Percentiles rank a stretch among this genome's conserved stretches.
Conservation (phyloP, 2,329 filamentous ascomycete genomes). For the Stachybotrys chartarum region DNA sequence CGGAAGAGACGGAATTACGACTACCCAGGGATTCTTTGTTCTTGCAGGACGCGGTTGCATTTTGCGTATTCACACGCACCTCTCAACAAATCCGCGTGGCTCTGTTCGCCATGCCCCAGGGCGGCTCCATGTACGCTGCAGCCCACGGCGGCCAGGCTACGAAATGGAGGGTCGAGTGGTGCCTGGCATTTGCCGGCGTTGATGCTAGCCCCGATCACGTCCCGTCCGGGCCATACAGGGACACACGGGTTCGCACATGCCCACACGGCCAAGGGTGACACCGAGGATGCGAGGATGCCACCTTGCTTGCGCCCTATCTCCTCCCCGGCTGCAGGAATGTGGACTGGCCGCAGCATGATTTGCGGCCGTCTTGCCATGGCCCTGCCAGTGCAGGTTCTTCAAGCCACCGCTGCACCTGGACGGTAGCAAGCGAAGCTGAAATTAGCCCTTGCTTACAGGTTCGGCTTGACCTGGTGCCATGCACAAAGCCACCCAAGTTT, state of each 20-base stretch:
- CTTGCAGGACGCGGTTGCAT: neutral
- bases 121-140: neutral
- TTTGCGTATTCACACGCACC: too few species aligned
- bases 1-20: too few species aligned
- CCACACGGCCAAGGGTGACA: neutral
- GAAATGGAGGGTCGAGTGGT: neutral
- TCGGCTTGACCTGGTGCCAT: too few species aligned
- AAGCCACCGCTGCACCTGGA: too few species aligned
- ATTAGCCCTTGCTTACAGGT: too few species aligned
- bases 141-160: neutral
- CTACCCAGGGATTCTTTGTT: too few species aligned
- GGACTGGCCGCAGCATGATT: neutral
- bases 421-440: too few species aligned
- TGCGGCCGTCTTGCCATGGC: neutral
- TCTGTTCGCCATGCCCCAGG: neutral
- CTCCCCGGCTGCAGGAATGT: neutral
- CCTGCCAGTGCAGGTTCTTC: neutral
- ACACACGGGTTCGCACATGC: neutral
- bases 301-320: neutral
- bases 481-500: too few species aligned
- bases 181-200: neutral
- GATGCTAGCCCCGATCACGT: neutral
- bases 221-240: neutral
- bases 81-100: neutral
- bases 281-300: neutral